These are phyloP conservation scores for Herpetospermum pedunculosum DNA, from an alignment of 306 rosid species.

Conservation along the genomic window DNA sequence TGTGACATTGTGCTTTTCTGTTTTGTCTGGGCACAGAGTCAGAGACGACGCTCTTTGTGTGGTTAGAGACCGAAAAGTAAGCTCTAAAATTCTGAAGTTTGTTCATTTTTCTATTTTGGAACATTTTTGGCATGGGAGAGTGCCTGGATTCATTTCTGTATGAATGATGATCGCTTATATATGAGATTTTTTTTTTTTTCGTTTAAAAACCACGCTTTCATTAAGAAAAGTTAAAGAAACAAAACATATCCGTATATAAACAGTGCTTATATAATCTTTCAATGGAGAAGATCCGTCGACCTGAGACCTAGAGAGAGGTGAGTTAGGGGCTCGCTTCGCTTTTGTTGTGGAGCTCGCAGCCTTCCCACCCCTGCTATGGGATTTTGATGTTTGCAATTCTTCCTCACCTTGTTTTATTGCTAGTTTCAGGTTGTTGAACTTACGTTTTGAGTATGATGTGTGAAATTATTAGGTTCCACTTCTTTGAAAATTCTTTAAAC, in stretches of 20 bases:
- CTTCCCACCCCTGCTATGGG: no score
- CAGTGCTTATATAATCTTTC: no score
- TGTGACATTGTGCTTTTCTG: constrained; percentile 8
- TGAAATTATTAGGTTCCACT: neutral
- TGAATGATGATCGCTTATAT: neutral
- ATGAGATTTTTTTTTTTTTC: neutral
- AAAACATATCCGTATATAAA: no score
- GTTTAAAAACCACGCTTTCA: no score
- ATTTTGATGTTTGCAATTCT: neutral
- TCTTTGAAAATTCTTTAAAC: neutral
- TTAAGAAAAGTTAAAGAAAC: no score
- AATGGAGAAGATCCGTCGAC: no score
- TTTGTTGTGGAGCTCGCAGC: no score
- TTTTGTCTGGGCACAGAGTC: constrained; percentile 40
- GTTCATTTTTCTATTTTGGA: neutral
- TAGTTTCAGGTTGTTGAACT: neutral
- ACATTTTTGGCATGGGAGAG: neutral
- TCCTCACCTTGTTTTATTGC: neutral
- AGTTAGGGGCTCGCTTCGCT: no score
- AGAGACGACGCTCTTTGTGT: constrained; percentile 31
- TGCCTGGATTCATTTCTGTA: neutral
- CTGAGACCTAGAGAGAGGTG: no score
- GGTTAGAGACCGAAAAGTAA: constrained; percentile 61
- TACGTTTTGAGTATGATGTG: neutral
- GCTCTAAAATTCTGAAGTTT: constrained; percentile 11